Base-by-base conservation (phyloP, 2,329 filamentous ascomycete species). In the Gaeumannomyces tritici region DNA sequence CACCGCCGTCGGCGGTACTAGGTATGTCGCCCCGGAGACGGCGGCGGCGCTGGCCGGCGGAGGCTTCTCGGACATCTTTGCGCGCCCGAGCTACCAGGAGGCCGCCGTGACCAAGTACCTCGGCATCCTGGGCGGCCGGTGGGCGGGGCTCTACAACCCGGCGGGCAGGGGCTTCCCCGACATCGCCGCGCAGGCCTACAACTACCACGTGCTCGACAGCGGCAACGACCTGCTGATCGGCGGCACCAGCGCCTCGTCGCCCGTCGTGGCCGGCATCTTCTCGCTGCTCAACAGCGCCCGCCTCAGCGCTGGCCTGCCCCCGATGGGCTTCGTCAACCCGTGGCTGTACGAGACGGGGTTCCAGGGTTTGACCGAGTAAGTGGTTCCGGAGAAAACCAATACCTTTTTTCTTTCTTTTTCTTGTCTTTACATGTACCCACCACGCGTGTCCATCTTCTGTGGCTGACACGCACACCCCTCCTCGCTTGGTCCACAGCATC, bases 1-100 rank as follows among this genome's bases (percentile, higher is more conserved):
- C 12, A 90, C 88, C 0, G 75, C 80, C 1, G 82, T 90, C 1
- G 88, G 88, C 9, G 87, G 82, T 1, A 86, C 84, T 1, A 55
- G 75, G 15, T 55, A 75, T 64, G 67, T 66, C 3, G 67, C 66
- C 5, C 77, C 78, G 0, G 74, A 79, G 13, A 68, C 65, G 5
- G 80, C 74, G 2, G 76, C 80, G 1, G 68, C 65, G 15, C 80
- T 79, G 65, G 80, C 77, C 54, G 74, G 76, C 4, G 80, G 82
- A 6, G 82, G 82, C 8, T 84, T 84, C 70, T 81, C 78, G 60
- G 75, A 78, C 61, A 77, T 78, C 66, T 84, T 82, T 64, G n/a
- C 66, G 1, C 73, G 76, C 4, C 77, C 78, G 0, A 28, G 47
- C 1, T 83, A 79, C 75, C 81, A 83, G 67, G 69, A 75, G 0